A percentile compares a stretch with the other conserved stretches of the same genome.
Conservation (phyloP, 2,329 filamentous ascomycete species). For the Rutstroemia sp. region DNA sequence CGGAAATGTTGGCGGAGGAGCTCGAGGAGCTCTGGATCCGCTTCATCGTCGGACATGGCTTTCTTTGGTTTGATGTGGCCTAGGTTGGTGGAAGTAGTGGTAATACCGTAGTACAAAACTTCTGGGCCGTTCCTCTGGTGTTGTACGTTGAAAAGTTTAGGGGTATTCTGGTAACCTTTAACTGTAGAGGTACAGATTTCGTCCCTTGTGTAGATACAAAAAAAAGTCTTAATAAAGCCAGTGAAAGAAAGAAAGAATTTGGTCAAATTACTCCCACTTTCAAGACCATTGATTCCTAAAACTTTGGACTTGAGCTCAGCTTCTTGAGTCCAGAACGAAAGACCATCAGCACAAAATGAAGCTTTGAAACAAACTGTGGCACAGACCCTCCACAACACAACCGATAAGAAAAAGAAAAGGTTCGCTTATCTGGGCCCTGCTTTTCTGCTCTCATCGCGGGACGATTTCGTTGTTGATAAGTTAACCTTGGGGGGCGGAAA, state of each 20-base stretch:
- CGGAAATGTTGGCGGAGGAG: conserved; percentile 75
- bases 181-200: background rate
- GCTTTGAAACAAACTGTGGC: background rate
- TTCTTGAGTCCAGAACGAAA: background rate
- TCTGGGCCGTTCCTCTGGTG: background rate
- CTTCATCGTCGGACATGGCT: conserved; percentile 84
- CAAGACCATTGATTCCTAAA: background rate
- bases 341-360: background rate
- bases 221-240: background rate
- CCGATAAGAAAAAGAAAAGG: background rate
- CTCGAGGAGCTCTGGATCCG: conserved; percentile 78
- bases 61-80: too few species aligned
- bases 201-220: background rate
- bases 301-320: background rate
- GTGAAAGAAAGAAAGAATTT: background rate
- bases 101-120: background rate
- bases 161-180: background rate
- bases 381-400: background rate
- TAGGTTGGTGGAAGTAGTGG: background rate
- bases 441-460: too few species aligned
- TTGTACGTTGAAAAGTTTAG: background rate
- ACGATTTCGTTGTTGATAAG: too few species aligned
- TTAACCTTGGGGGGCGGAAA: too few species aligned
- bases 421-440: background rate
- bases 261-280: background rate